Evolutionary conservation across 495 filamentous ascomycete species (phyloP).

Genomic region (Ascodesmis nigricans): DNA sequence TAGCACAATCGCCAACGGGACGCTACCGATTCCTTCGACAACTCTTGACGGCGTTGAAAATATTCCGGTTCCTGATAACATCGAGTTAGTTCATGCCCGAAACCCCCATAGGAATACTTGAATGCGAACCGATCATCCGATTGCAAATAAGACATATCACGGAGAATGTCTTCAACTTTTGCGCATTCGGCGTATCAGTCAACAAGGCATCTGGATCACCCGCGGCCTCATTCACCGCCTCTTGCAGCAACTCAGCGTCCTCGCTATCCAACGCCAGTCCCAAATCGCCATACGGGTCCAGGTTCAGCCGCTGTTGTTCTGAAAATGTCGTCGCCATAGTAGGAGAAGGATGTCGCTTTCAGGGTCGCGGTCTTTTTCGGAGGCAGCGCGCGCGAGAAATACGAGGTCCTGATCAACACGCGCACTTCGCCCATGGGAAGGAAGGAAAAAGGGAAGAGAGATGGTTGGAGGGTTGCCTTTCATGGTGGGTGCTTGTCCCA

Average conservation of each 20-base stretch:
- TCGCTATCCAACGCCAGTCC: slow-evolving; percentile 6
- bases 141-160: slow-evolving; percentile 27
- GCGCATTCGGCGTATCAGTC: slow-evolving; percentile 5
- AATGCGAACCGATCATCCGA: slow-evolving; percentile 14
- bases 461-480: too few relatives aligned
- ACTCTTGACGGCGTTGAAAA: slow-evolving; percentile 32
- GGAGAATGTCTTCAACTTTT: slow-evolving; percentile 23
- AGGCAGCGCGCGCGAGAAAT: too few relatives aligned
- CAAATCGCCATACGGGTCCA: too few relatives aligned
- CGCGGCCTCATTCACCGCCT: slow-evolving; percentile 6
- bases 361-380: too few relatives aligned
- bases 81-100: slow-evolving; percentile 1
- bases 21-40: slow-evolving; percentile 29
- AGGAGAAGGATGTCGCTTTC: too few relatives aligned
- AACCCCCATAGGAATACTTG: slow-evolving; percentile 3
- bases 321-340: too few relatives aligned
- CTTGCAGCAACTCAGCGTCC: slow-evolving; percentile 5
- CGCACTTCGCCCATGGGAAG: too few relatives aligned
- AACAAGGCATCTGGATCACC: slow-evolving; percentile 8
- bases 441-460: too few relatives aligned
- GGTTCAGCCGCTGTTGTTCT: too few relatives aligned
- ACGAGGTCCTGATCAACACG: too few relatives aligned
- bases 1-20: slow-evolving; percentile 24
- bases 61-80: slow-evolving; percentile 21
- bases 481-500: too few relatives aligned